Conservation (phyloP, 768 basidiomycete genomes). For the Mycena rebaudengoi region DNA sequence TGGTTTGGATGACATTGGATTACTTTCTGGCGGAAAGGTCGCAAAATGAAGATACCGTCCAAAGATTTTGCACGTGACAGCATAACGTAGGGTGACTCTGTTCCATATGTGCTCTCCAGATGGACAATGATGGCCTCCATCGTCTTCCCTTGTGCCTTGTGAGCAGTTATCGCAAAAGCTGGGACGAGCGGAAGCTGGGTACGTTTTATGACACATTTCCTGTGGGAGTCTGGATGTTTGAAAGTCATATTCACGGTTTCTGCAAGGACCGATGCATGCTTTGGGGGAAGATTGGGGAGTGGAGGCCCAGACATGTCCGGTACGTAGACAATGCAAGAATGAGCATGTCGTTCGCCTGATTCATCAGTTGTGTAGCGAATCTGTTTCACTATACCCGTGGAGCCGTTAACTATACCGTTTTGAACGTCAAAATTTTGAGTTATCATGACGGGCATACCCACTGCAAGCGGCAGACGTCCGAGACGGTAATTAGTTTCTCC, state of each 20-base stretch:
- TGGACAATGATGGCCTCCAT: not conserved
- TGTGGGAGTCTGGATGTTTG: not conserved
- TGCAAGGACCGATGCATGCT: not conserved
- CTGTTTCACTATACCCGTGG: not conserved
- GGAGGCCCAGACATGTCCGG: not conserved
- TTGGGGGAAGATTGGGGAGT: not conserved
- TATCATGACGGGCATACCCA: constrained; percentile 51
- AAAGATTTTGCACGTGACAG: not conserved
- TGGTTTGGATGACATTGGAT: not conserved
- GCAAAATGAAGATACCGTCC: not conserved
- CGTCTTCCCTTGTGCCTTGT: not conserved
- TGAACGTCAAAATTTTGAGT: constrained; percentile 46
- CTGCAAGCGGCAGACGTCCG: constrained; percentile 40
- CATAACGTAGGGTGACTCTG: not conserved
- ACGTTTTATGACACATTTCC: not conserved
- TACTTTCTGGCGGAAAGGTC: not conserved
- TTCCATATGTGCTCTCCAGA: not conserved
- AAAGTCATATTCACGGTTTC: not conserved
- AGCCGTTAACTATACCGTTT: constrained; percentile 28
- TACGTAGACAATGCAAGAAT: not conserved
- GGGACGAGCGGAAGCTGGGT: not conserved
- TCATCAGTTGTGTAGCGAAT: not conserved
- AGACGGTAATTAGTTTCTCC: constrained; percentile 40
- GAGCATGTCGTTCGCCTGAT: not conserved
- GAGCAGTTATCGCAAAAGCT: not conserved